phyloP scores from a whole-genome alignment of 805 yeast species.

The Dipodascus albidus region DNA sequence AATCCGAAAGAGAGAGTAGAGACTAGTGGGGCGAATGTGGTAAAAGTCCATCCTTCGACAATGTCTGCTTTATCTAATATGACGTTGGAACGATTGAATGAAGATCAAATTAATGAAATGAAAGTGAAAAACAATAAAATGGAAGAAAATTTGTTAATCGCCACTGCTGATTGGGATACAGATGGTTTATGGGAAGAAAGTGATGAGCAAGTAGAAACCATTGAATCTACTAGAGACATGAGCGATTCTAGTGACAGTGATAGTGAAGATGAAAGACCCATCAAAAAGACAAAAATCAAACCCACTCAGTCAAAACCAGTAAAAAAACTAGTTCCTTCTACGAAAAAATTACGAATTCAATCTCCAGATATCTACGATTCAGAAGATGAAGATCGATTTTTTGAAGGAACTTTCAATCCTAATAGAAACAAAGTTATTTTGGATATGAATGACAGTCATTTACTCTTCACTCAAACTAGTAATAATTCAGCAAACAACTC shows the following conservation, averaged over 20 bases:
- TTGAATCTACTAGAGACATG: not conserved
- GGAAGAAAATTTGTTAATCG: slow-evolving; percentile 33
- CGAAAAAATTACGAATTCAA: not conserved
- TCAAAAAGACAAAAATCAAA: not conserved
- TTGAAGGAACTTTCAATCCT: slow-evolving; percentile 46
- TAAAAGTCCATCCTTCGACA: not conserved
- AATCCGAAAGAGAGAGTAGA: not conserved
- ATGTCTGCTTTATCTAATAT: not conserved
- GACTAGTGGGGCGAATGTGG: not conserved
- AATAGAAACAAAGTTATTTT: slow-evolving; percentile 29
- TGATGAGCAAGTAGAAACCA: not conserved
- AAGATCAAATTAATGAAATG: not conserved
- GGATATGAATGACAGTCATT: slow-evolving; percentile 80
- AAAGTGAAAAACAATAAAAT: not conserved
- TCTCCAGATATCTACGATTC: slow-evolving; percentile 21
- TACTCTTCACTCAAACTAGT: slow-evolving; percentile 49
- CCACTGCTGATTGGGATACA: slow-evolving; percentile 74
- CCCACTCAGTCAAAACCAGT: not conserved
- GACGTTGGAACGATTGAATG: not conserved
- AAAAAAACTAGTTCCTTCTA: not conserved
- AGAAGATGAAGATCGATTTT: slow-evolving; percentile 49
- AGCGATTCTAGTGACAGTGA: not conserved
- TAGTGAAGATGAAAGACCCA: not conserved
- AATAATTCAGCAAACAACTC: slow-evolving; percentile 2
- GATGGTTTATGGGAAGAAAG: slow-evolving; percentile 19